Evolutionary conservation across 2,329 filamentous ascomycete genomes (phyloP), one percentile per base, ranked within the genome.

Genomic region (Onygenales sp.): DNA sequence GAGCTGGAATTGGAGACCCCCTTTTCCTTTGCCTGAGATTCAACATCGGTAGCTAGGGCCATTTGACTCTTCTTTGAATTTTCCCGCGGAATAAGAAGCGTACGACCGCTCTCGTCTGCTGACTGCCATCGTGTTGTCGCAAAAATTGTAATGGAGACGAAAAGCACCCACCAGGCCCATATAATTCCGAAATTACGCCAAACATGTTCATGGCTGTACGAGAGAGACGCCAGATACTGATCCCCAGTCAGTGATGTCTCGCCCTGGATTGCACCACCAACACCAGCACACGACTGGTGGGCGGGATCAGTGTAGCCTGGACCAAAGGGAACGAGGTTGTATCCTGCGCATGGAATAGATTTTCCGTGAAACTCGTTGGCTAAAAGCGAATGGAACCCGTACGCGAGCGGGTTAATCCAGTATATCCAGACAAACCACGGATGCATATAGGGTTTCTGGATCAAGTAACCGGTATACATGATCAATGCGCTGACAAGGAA

Each of bases 361-460:
- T 72, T 63, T 44, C 74, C 73, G 11, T 74, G 67, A 61, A 95
- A 95, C 68, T 95, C 90, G 68, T 93, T 94, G 58, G 87, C 79
- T 77, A 91, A 85, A 27, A 93, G 76, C 0, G 83, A 75, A 67
- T 94, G 88, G 63, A 93, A 94, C 0, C 82, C 82, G 58, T 93
- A 95, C 1, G 81, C 82, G 10, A 94, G 78, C 2, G 87, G 87
- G 56, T 93, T 83, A 39, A 92, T 73, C 65, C 88, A 91, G 65
- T 86, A 86, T 56, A 94, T 81, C 88, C 88, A 94, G 55, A 82
- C 77, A 61, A 85, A 86, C 87, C 88, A 95, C 69, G 74, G 74
- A 53, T 79, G 74, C 74, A 77, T 77, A 42, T 68, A 51, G 0
- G 71, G 69, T 50, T 71, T 73, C 0, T 68, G 65, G 3, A 77